Base-by-base conservation (phyloP, 345 rosid genomes). In the Sapria himalayana region DNA sequence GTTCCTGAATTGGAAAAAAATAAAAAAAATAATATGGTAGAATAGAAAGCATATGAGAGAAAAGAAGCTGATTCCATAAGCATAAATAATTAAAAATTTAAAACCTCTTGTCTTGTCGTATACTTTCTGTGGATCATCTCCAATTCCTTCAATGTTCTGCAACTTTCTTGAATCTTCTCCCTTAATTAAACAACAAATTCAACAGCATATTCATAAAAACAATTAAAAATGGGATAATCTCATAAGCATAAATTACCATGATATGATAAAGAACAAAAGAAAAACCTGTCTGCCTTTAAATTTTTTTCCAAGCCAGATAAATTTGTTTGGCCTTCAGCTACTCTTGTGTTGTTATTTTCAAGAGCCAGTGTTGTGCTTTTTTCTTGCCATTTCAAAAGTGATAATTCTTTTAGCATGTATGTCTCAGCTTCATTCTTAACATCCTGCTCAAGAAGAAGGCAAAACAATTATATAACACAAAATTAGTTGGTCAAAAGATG, bases 381-480 rank as follows among this genome's bases (percentile, higher is more conserved):
- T 60, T 82, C 98, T 71, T 74, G 93, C 95, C 95, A 89, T 62
- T 79, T 89, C 52, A 89, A 53, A 43, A 63, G 60, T 25, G 84
- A 67, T 39, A 82, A 61, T 65, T 82, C 98, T 65, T 73, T 79
- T 50, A 89, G 71, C 98, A 89, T 82, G 69, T 66, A 89, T 14
- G 71, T 67, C 69, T 89, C 95, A 18, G 95, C 98, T 58, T 89
- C 98, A 57, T 82, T 79, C 61, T 79, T 82, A 52, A 75, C 86
- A 43, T 63, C 76, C 98, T 89, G 43, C 63, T 54, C 43, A 43
- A 63, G 20, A 39, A 34, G 55, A 57, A 38, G 43, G 51, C 17
- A 46, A 25, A 55, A 39, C 15, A 52, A 29, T 16, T 41, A 33
- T 19, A 41, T 14, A 34, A 37, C 41, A 55, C 14, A 36, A 35